phyloP scores from a whole-genome alignment of 805 yeast genomes.

The Pichia phayaonensis region DNA sequence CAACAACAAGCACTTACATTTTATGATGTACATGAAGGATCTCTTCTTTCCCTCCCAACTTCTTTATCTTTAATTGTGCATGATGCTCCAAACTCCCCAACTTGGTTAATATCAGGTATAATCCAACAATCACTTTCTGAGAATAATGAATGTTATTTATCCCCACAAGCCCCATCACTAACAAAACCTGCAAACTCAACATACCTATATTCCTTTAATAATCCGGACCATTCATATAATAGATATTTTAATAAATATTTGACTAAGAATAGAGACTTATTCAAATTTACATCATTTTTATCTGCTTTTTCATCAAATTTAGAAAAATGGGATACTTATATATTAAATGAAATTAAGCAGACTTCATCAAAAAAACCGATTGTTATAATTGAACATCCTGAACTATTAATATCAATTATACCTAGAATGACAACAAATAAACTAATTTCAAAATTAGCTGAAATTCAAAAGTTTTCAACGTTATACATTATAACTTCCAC shows the following conservation, averaged over 20 bases:
- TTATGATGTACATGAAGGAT: not conserved
- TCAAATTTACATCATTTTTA: conserved; percentile 35
- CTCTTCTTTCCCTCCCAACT: not conserved
- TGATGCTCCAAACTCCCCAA: conserved; percentile 6
- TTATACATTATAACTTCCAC: conserved; percentile 32
- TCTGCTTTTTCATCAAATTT: conserved; percentile 20
- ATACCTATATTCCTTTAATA: not conserved
- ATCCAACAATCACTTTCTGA: conserved; percentile 4
- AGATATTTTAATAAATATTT: conserved; percentile 3
- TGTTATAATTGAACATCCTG: conserved; percentile 25
- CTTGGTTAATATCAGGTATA: conserved; percentile 6
- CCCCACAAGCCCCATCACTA: not conserved
- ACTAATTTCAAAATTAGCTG: conserved; percentile 15
- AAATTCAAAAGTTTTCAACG: conserved; percentile 27
- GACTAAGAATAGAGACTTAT: conserved; percentile 13
- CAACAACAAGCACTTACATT: conserved; percentile 19
- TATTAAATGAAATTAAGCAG: conserved; percentile 10
- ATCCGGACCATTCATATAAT: conserved; percentile 2
- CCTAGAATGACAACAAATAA: conserved; percentile 6
- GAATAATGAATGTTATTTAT: conserved; percentile 6
- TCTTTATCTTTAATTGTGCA: conserved; percentile 4
- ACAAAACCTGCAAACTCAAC: not conserved
- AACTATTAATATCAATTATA: conserved; percentile 18
- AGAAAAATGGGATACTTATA: conserved; percentile 21
- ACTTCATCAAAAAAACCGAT: conserved; percentile 7